phyloP scores from a whole-genome alignment of 1,284 basidiomycete species.

The Leccinum pseudoinsigne region DNA sequence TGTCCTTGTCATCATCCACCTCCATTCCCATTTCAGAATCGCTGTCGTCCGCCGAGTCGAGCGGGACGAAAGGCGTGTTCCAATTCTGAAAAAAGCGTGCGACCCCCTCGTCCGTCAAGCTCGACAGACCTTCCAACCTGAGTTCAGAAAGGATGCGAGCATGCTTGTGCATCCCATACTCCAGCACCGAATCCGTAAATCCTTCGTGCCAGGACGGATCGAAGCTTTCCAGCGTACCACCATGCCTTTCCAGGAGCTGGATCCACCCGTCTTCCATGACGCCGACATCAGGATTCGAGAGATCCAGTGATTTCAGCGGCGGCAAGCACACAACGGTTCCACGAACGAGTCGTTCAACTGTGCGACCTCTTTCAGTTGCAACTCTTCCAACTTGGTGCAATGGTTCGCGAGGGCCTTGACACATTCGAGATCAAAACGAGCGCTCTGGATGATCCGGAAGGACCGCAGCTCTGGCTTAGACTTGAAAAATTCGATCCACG shows the following conservation, averaged over 20 bases:
- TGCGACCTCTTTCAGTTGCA: slow-evolving; percentile 83
- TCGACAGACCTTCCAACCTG: slow-evolving; percentile 54
- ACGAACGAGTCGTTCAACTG: slow-evolving; percentile 69
- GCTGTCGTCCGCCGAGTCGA: slow-evolving; percentile 14
- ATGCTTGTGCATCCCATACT: slow-evolving; percentile 59
- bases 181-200: slow-evolving; percentile 58
- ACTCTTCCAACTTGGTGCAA: slow-evolving; percentile 63
- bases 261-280: slow-evolving; percentile 62
- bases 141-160: slow-evolving; percentile 57
- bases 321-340: slow-evolving; percentile 48
- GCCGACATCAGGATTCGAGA: slow-evolving; percentile 53
- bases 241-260: slow-evolving; percentile 49
- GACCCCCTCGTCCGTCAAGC: slow-evolving; percentile 72
- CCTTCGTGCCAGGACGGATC: slow-evolving; percentile 65
- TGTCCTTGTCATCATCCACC: slow-evolving; percentile 9
- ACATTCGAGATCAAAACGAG: slow-evolving; percentile 82
- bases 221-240: slow-evolving; percentile 47
- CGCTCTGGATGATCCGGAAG: slow-evolving; percentile 85
- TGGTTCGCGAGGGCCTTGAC: slow-evolving; percentile 60
- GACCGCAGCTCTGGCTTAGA: slow-evolving; percentile 60
- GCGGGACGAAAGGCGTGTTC: slow-evolving; percentile 14
- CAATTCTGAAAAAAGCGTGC: slow-evolving; percentile 60
- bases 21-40: slow-evolving; percentile 28
- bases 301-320: slow-evolving; percentile 55
- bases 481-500: slow-evolving; percentile 80